Base-by-base conservation (phyloP, 306 rosid genomes). In the Prinsepia uniflora region DNA sequence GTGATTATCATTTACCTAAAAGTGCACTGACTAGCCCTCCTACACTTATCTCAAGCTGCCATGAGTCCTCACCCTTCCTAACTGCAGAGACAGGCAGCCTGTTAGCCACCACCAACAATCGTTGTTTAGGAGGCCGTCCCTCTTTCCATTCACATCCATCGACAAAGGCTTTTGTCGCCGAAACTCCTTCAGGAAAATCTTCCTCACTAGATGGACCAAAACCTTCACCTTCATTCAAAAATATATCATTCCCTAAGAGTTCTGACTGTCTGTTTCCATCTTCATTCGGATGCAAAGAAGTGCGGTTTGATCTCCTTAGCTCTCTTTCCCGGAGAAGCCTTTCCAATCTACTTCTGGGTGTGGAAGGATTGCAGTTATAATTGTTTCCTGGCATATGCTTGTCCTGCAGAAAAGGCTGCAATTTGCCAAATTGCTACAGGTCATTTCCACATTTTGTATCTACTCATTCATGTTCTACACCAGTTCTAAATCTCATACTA, bases 1-100 rank as follows among this genome's bases (percentile, higher is more conserved):
- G 66, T 36, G 66, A 57, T 12, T 40, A 56, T 73, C 68, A 82
- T 81, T 68, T 86, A 84, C 98, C 98, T 88, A 90, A 80, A 78
- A 93, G 96, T 79, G 98, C 97, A 87, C 85, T 93, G 82, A 93
- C 98, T 74, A 90, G 86, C 36, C 98, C 98, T 12, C 98, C 98
- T 0, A 82, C 97, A 72, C 97, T 93, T 50, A 88, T 84, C 80
- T 93, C 94, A 66, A 93, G 97, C 47, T 84, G 93, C 91, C 87
- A 93, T 49, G 89, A 83, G 39, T 88, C 97, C 77, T 82, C 90
- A 40, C 97, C 90, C 87, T 43, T 84, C 72, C 98, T 85, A 50
- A 85, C 85, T 40, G 98, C 98, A 53, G 98, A 93, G 45, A 93
- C 96, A 20, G 98, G 97, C 75, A 93, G 76, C 89, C 98, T 84